These are phyloP conservation scores for Rhipidocladum racemiflorum DNA, from an alignment of 176 grass and related monocot species.

Conservation along the genomic window DNA sequence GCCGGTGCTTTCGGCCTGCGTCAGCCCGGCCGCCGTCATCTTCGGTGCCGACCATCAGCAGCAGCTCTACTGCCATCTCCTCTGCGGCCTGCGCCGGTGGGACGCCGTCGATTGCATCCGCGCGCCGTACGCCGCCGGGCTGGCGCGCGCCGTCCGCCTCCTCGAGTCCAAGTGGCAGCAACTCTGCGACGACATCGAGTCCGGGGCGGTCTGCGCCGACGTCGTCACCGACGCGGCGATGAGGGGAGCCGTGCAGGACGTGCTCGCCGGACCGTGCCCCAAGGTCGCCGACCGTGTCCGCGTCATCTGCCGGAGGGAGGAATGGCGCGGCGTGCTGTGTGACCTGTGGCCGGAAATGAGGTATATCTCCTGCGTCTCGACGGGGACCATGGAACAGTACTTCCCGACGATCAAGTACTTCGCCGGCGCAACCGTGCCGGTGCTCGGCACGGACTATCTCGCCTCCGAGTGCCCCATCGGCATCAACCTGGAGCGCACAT, in stretches of 20 bases:
- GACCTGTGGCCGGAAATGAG: slow-evolving; percentile 29
- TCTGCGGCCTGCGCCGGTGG: slow-evolving; percentile 20
- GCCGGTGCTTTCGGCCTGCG: slow-evolving; percentile 6
- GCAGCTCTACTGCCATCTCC: slow-evolving; percentile 40
- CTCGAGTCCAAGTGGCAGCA: slow-evolving; percentile 29
- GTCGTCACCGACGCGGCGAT: slow-evolving; percentile 13
- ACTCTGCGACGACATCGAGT: slow-evolving; percentile 35
- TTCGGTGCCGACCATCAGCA: slow-evolving; percentile 15
- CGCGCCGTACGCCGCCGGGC: slow-evolving; percentile 33
- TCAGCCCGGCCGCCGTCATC: slow-evolving; percentile 30
- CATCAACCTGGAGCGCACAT: slow-evolving; percentile 28
- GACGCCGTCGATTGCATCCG: slow-evolving; percentile 20
- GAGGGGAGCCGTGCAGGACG: slow-evolving; percentile 17
- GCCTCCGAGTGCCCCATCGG: slow-evolving; percentile 33
- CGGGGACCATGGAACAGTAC: slow-evolving; percentile 41
- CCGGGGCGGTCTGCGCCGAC: not conserved
- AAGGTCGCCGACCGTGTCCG: slow-evolving; percentile 19
- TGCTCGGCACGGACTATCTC: slow-evolving; percentile 35
- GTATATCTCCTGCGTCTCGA: slow-evolving; percentile 37
- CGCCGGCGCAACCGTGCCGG: slow-evolving; percentile 3
- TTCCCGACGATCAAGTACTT: slow-evolving; percentile 29
- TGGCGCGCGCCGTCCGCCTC: slow-evolving; percentile 23
- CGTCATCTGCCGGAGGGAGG: not conserved
- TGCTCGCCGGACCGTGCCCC: slow-evolving; percentile 20
- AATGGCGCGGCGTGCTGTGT: slow-evolving; percentile 24